phyloP scores from a whole-genome alignment of 805 yeast species.

The Candida corydali region DNA sequence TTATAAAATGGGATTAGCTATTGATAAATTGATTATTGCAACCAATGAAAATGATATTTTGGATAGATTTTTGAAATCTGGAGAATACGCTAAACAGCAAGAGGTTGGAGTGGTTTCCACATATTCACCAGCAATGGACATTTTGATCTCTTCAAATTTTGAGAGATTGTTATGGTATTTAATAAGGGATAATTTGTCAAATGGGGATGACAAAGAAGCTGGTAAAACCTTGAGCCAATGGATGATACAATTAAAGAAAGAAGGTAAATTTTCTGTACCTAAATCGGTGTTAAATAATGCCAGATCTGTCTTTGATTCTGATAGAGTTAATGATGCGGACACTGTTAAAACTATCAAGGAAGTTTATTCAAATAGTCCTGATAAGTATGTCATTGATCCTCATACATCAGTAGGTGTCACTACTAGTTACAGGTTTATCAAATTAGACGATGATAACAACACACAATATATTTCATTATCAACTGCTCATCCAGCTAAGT shows the following conservation, averaged over 20 bases:
- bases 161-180: constrained; percentile 96
- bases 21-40: constrained; percentile 82
- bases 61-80: constrained; percentile 86
- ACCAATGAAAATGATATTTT: constrained; percentile 94
- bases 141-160: constrained; percentile 89
- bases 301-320: constrained; percentile 65
- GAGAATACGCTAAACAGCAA: constrained; percentile 72
- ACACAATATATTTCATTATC: constrained; percentile 70
- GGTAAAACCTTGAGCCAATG: constrained; percentile 68
- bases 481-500: constrained; percentile 99
- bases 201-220: constrained; percentile 54
- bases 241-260: constrained; percentile 73
- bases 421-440: constrained; percentile 63
- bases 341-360: constrained; percentile 76
- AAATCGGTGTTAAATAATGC: constrained; percentile 63
- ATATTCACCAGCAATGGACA: constrained; percentile 98
- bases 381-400: constrained; percentile 86
- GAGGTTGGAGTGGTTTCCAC: constrained; percentile 69
- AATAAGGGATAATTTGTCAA: constrained; percentile 65
- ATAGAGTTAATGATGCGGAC: constrained; percentile 71
- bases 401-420: constrained; percentile 94
- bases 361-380: constrained; percentile 55
- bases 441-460: constrained; percentile 25
- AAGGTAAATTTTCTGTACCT: constrained; percentile 75
- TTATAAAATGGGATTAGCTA: constrained; percentile 90